Evolutionary conservation across 2,329 filamentous ascomycete species (phyloP).

Genomic region (Fusarium burgessii): DNA sequence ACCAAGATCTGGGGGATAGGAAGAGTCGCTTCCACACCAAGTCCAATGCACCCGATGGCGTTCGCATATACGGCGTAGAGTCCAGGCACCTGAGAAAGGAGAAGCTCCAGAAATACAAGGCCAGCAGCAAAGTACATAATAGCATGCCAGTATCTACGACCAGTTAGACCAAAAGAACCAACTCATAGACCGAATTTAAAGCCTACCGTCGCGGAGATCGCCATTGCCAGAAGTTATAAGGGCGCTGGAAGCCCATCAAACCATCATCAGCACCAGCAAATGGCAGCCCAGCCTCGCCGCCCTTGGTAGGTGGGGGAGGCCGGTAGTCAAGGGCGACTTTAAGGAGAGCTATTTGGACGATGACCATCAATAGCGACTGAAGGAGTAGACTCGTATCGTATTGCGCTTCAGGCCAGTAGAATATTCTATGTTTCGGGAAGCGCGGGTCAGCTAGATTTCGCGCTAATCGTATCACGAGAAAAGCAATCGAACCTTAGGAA

Average conservation of each 20-base stretch:
- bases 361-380: slow-evolving; percentile 74
- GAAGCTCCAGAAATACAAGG: slow-evolving; percentile 73
- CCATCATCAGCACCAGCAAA: slow-evolving; percentile 67
- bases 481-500: slow-evolving; percentile 65
- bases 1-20: slow-evolving; percentile 82
- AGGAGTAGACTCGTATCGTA: slow-evolving; percentile 73
- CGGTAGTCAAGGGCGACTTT: slow-evolving; percentile 77
- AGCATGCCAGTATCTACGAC: slow-evolving; percentile 79
- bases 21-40: slow-evolving; percentile 83
- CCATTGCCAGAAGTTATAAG: slow-evolving; percentile 89
- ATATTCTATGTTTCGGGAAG: slow-evolving; percentile 62
- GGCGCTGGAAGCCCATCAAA: slow-evolving; percentile 61
- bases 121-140: slow-evolving; percentile 73
- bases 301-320: slow-evolving; percentile 69
- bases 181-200: not conserved
- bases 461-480: not conserved
- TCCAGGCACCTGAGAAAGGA: slow-evolving; percentile 68
- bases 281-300: slow-evolving; percentile 70
- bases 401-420: slow-evolving; percentile 75
- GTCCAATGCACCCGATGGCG: slow-evolving; percentile 78
- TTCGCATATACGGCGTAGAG: slow-evolving; percentile 75
- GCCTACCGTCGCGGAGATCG: slow-evolving; percentile 74
- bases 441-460: slow-evolving; percentile 34
- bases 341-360: slow-evolving; percentile 71
- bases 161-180: slow-evolving; percentile 6